These are phyloP conservation scores for Colletotrichum abscissum DNA, from an alignment of 2,329 filamentous ascomycete genomes.

Conservation along the genomic window DNA sequence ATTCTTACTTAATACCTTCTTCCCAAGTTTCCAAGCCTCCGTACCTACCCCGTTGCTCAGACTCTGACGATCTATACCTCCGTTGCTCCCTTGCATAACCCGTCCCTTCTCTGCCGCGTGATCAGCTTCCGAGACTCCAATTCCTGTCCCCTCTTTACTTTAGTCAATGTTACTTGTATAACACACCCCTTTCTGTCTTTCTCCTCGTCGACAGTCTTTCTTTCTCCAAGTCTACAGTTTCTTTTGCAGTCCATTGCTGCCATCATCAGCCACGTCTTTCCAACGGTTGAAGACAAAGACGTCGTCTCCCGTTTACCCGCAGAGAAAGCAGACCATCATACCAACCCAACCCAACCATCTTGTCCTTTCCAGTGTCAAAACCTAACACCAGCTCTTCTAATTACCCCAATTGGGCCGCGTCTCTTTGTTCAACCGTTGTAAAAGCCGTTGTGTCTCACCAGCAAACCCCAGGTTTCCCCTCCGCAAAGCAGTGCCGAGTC, in stretches of 20 bases:
- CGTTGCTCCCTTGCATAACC: conserved; percentile 29
- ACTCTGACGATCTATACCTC: conserved; percentile 28
- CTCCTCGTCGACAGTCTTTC: not conserved
- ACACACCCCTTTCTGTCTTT: not conserved
- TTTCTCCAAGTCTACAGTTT: not conserved
- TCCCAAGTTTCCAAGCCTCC: too few species aligned
- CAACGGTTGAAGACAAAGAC: not conserved
- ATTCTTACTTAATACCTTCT: not conserved
- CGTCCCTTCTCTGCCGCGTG: conserved; percentile 27
- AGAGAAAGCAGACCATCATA: not conserved
- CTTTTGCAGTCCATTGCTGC: not conserved
- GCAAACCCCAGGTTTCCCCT: conserved; percentile 36
- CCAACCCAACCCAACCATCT: not conserved
- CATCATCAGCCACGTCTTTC: not conserved
- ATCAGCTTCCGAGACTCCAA: conserved; percentile 21
- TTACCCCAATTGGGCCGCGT: conserved; percentile 16
- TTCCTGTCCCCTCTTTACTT: not conserved
- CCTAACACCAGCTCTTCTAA: not conserved
- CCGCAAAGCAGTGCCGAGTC: conserved; percentile 36
- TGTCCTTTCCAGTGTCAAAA: not conserved
- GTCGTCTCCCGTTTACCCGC: not conserved
- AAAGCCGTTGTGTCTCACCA: conserved; percentile 36
- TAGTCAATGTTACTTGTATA: not conserved
- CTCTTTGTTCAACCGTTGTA: conserved; percentile 30
- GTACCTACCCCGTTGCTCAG: conserved; percentile 9